phyloP scores from a whole-genome alignment of 2,329 filamentous ascomycete genomes.

The Hymenoscyphus fraxineus region DNA sequence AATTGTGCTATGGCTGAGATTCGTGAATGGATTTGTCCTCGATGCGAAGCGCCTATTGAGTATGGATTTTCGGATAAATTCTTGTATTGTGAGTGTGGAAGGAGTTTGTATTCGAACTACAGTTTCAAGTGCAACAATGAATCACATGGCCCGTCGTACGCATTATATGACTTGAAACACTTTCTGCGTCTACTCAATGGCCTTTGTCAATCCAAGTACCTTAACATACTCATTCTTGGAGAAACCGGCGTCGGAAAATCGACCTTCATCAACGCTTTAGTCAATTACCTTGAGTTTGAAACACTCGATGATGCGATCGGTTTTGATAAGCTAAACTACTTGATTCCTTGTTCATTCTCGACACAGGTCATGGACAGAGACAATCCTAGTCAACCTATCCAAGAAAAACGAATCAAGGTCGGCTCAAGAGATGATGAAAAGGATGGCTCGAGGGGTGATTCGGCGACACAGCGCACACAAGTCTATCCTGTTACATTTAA shows the following conservation, averaged over 20 bases:
- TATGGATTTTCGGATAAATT: conserved; percentile 32
- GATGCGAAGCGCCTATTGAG: conserved; percentile 30
- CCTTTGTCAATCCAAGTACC: conserved; percentile 31
- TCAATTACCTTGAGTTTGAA: conserved; percentile 42
- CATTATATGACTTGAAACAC: conserved; percentile 17
- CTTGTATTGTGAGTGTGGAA: conserved; percentile 40
- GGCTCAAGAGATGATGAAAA: conserved; percentile 34
- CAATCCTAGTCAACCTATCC: conserved; percentile 25
- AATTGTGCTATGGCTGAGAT: conserved; percentile 23
- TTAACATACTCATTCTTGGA: conserved; percentile 45
- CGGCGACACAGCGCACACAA: conserved; percentile 38
- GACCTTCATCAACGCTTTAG: conserved; percentile 47
- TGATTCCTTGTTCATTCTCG: conserved; percentile 41
- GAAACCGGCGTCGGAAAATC: conserved; percentile 48
- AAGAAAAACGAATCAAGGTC: conserved; percentile 33
- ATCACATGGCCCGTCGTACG: conserved; percentile 28
- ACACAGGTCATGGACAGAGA: conserved; percentile 34
- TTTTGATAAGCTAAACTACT: conserved; percentile 32
- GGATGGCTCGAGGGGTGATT: conserved; percentile 35
- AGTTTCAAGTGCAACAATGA: conserved; percentile 35
- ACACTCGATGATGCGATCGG: conserved; percentile 39
- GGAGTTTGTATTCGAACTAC: conserved; percentile 28
- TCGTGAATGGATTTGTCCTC: conserved; percentile 29
- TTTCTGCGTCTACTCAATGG: conserved; percentile 24
- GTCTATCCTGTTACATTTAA: conserved; percentile 33